A percentile compares a stretch with the other conserved stretches of the same genome.
phyloP scores from a whole-genome alignment of 495 filamentous ascomycete species.

The Amniculicola lignicola region DNA sequence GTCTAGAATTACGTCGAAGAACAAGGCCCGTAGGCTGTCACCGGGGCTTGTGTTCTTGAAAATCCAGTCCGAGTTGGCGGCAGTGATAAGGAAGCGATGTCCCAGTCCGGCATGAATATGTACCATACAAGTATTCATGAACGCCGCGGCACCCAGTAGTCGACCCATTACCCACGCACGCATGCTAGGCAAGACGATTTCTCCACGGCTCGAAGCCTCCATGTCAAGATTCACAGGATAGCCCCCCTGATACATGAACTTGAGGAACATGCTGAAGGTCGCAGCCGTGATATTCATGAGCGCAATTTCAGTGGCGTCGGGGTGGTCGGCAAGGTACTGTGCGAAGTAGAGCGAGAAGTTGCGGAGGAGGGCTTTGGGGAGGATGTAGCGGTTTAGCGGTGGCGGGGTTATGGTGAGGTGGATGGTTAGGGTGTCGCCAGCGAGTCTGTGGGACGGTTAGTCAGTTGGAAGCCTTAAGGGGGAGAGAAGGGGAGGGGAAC shows the following conservation, averaged over 20 bases:
- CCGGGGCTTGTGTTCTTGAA: neutral
- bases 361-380: neutral
- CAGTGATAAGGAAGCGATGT: neutral
- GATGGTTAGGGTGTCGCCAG: too few species aligned
- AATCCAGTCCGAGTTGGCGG: neutral
- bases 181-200: neutral
- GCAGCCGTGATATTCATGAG: neutral
- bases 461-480: too few species aligned
- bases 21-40: neutral
- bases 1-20: neutral
- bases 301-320: neutral
- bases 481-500: too few species aligned
- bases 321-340: neutral
- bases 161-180: neutral
- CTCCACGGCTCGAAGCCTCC: neutral
- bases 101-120: neutral
- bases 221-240: neutral
- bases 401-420: too few species aligned
- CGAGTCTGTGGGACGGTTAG: too few species aligned
- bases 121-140: neutral
- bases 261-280: conserved; percentile 8
- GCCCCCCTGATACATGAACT: conserved; percentile 7
- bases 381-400: too few species aligned
- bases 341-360: neutral
- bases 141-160: neutral